phyloP scores from a whole-genome alignment of 176 grass and related monocot genomes.

The Avena eriantha region DNA sequence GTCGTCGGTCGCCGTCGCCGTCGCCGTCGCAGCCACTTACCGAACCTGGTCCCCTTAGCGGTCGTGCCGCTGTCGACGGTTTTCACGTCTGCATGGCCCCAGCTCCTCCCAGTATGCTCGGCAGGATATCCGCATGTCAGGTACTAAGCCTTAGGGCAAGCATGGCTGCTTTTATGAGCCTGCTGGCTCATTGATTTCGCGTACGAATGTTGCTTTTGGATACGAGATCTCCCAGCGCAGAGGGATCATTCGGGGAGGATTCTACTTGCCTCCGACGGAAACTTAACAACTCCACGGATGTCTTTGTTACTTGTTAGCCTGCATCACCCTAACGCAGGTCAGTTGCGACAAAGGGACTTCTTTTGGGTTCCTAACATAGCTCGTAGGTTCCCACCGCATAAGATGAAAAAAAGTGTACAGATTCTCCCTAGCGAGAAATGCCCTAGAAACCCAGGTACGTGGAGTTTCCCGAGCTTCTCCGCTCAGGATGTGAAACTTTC shows the following conservation, averaged over 20 bases:
- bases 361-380: no score
- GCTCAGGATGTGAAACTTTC: no score
- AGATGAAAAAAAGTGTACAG: no score
- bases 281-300: not conserved
- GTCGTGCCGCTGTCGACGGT: conserved; percentile 39
- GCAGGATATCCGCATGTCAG: conserved; percentile 36
- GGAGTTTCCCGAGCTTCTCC: no score
- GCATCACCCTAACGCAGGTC: no score
- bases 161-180: not conserved
- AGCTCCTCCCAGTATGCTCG: conserved; percentile 26
- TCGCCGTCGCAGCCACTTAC: conserved; percentile 7
- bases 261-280: conserved; percentile 29
- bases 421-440: no score
- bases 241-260: not conserved
- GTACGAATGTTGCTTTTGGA: not conserved
- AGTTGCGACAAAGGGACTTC: no score
- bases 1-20: not conserved
- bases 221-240: not conserved
- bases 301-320: no score
- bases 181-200: conserved; percentile 5
- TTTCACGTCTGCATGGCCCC: conserved; percentile 29
- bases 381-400: no score
- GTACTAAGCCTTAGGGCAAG: not conserved
- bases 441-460: no score
- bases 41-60: conserved; percentile 34